Evolutionary conservation across 495 filamentous ascomycete species (phyloP).

Genomic region (Bombardia bombarda): DNA sequence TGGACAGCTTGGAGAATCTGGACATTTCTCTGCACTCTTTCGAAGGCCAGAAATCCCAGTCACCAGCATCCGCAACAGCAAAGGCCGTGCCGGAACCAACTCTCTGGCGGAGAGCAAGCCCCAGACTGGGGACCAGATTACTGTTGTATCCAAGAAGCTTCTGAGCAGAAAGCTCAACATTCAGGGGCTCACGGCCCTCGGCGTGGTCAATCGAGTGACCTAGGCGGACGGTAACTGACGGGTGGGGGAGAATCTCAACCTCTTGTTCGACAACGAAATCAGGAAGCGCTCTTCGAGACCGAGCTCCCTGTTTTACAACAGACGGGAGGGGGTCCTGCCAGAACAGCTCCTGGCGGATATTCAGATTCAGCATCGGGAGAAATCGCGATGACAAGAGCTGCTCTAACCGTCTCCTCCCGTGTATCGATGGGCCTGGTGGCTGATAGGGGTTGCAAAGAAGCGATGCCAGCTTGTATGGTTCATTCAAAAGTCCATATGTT

Average conservation of each 20-base stretch:
- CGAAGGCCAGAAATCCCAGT: slow-evolving; percentile 11
- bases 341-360: slow-evolving; percentile 16
- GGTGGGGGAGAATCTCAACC: slow-evolving; percentile 15
- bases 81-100: slow-evolving; percentile 12
- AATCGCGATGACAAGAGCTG: slow-evolving; percentile 15
- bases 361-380: slow-evolving; percentile 11
- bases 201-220: slow-evolving; percentile 14
- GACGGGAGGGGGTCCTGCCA: slow-evolving; percentile 7
- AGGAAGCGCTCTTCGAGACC: slow-evolving; percentile 1
- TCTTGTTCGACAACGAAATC: slow-evolving; percentile 18
- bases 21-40: slow-evolving; percentile 15
- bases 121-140: slow-evolving; percentile 7
- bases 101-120: slow-evolving; percentile 13
- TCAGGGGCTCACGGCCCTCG: slow-evolving; percentile 7
- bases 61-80: slow-evolving; percentile 12
- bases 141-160: slow-evolving; percentile 2
- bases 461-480: slow-evolving; percentile 13
- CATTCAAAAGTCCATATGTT: slow-evolving; percentile 17
- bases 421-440: slow-evolving; percentile 16
- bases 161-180: slow-evolving; percentile 14
- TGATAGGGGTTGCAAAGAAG: slow-evolving; percentile 15
- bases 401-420: slow-evolving; percentile 12
- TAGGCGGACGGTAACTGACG: slow-evolving; percentile 9
- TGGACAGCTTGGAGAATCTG: slow-evolving; percentile 8
- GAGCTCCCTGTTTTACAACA: background rate